Evolutionary conservation across 805 yeast genomes (phyloP), one percentile per base, ranked within the genome.

Genomic region (Wickerhamiella sorbophila): DNA sequence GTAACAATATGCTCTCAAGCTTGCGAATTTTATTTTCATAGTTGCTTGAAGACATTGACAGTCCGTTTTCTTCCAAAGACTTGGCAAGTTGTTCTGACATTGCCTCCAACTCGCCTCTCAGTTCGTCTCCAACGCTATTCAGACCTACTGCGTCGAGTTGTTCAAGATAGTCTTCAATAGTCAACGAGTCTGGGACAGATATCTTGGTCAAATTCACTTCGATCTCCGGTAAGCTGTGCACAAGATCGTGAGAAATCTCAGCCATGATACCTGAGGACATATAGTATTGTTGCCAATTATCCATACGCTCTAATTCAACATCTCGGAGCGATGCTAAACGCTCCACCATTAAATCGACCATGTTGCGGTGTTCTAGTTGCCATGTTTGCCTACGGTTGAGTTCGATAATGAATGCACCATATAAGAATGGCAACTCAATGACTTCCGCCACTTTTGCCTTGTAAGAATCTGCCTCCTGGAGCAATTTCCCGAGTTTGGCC

Each of bases 1-100:
- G 51, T 37, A 51, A 38, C 16, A 51, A 44, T 40, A 43, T 19
- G 12, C 37, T 41, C 33, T 51, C 54, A 40, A 88, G 67, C 50
- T 80, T 80, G 47, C 73, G 74, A 33, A 88, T 82, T 41, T 94
- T 64, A 9, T 72, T 59, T 55, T 79, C 79, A 48, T 85, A 78
- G 0, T 82, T 39, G 9, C 47, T 44, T 8, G 44, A n/a, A 42
- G 44, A 17, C 45, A 38, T 20, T 8, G 31, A 36, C 4, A 20
- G 22, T 16, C 31, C 38, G 2, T 33, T 38, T 4, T 22, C 27
- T 17, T 29, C 31, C 15, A 32, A 16, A 8, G 35, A 22, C 3
- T 32, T 17, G 14, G 38, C 48, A 3, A 48, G 34, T 40, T 52
- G 55, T 32, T 50, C 44, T 21, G 52, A 36, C 57, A 58, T 48